Evolutionary conservation across 352 stramenopile genomes (phyloP), one percentile per base, ranked within the genome.

Genomic region (Blastocystis sp.): DNA sequence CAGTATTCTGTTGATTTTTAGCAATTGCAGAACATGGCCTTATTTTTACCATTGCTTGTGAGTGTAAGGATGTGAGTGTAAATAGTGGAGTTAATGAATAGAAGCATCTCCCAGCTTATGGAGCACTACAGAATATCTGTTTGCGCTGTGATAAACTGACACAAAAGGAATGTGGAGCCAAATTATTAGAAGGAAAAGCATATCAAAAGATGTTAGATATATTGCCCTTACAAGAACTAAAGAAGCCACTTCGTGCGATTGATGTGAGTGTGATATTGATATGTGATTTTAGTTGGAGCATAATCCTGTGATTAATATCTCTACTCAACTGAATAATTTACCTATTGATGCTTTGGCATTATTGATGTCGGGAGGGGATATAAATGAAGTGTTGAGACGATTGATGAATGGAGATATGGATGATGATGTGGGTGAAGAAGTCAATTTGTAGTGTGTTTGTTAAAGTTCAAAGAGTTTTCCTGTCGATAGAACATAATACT

Each of bases 51-150:
- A 22, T 44, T 15, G 53, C 53, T 15, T 54, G 19, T 0, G n/a
- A 22, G 11, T 68, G 27, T n/a, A 27, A 40, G n/a, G 73, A 66
- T 19, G 37, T 60, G 15, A 19, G 15, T 33, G 24, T 35, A 5
- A 22, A 40, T 30, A 33, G 48, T 30, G 22, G n/a, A 62, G n/a
- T n/a, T 24, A n/a, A 27, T 19, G 44, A 81, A 27, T 37, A 81
- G n/a, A 42, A n/a, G 22, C 27, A n/a, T 19, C 30, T 84, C 19
- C 73, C 73, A 17, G 73, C 73, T 33, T 58, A 42, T 24, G 53
- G 22, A 54, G 73, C 73, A 42, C 53, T 84, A 37, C n/a, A 53
- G 27, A 84, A 84, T 42, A 84, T 84, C 48, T 84, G 35, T 51
- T 35, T 42, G 9, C 73, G 73, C 0, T 84, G 37, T 27, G 51